Conservation (phyloP, 257 asterid genomes). For the Gentiana straminea region DNA sequence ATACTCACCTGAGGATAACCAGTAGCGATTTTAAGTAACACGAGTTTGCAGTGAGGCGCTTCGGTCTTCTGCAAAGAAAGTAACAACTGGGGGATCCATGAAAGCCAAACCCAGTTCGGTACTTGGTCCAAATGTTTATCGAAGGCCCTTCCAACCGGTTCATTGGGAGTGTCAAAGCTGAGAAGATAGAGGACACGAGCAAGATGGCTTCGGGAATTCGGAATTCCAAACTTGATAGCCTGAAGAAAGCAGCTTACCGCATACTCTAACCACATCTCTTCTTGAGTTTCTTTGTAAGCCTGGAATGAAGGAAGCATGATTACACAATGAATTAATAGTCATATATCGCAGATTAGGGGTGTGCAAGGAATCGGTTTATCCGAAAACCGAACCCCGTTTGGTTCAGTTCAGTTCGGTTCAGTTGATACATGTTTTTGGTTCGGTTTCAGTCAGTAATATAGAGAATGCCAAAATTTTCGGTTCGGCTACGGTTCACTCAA, state of each 20-base stretch:
- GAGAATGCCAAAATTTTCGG: too few relatives aligned
- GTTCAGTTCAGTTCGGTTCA: too few relatives aligned
- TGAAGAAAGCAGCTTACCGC: slow-evolving; percentile 99
- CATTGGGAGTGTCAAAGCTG: slow-evolving; percentile 91
- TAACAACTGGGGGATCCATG: slow-evolving; percentile 97
- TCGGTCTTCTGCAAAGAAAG: slow-evolving; percentile 90
- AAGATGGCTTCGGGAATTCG: slow-evolving; percentile 92
- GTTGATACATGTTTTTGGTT: too few relatives aligned
- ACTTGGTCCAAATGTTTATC: slow-evolving; percentile 87
- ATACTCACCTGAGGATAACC: slow-evolving; percentile 83
- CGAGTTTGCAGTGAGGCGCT: slow-evolving; percentile 95
- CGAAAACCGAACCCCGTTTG: too few relatives aligned
- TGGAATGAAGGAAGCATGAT: slow-evolving; percentile 21
- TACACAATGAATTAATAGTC: slow-evolving; percentile 5
- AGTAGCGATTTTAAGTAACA: slow-evolving; percentile 77
- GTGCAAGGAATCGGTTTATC: too few relatives aligned
- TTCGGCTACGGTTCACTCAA: too few relatives aligned
- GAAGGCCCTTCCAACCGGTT: slow-evolving; percentile 90
- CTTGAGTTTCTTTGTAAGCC: slow-evolving; percentile 90
- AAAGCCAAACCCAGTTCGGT: slow-evolving; percentile 98
- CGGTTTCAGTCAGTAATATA: too few relatives aligned
- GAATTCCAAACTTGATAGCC: slow-evolving; percentile 86
- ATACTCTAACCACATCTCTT: slow-evolving; percentile 91
- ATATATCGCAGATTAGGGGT: too few relatives aligned
- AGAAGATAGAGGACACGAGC: slow-evolving; percentile 96